Base-by-base conservation (phyloP, 2,329 filamentous ascomycete genomes). In the Malbranchea cinnamomea region DNA sequence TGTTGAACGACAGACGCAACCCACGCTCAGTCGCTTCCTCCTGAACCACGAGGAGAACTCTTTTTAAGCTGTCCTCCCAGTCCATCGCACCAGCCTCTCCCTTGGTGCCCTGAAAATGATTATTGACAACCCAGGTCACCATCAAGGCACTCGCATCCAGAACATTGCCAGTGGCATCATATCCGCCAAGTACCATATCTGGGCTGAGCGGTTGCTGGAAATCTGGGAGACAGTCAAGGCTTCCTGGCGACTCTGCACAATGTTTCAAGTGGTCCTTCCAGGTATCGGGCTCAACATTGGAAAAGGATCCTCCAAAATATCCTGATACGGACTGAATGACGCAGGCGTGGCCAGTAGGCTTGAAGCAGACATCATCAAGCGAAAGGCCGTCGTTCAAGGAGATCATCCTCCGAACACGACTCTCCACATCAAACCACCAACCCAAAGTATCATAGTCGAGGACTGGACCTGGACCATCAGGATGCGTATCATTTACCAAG, bases 381-480 rank as follows among this genome's bases (percentile, higher is more conserved):
- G 68, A 76, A 31, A 78, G 68, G 5, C 72, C 76, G 30, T 71
- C 73, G 12, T 74, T 62, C 9, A 69, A 49, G 2, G 84, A 83
- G 49, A 78, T 78, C 33, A 92, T 66, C 23, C 71, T 65, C 33
- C 68, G 67, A 20, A 95, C 72, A 28, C 76, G 74, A 41, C 73
- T 71, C 51, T 98, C 89, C 2, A 95, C 75, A 37, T 75, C 80
- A 48, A 89, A 81, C 89, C 87, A 95, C 89, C 89, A 98, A 15
- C 67, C 62, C 6, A 98, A 63, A 0, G 80, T 94, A 6, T 94
- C 82, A 41, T 91, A 89, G 52, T 71, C 84, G 33, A 98, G 59
- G 2, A 95, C 83, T 1, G 83, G 80, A 0, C 78, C 74, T 2
- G 74, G 66, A 0, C 70, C 71, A 2, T 64, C 63, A 2, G 65